Evolutionary conservation across 345 rosid genomes (phyloP).

Genomic region (Noccaea caerulescens): DNA sequence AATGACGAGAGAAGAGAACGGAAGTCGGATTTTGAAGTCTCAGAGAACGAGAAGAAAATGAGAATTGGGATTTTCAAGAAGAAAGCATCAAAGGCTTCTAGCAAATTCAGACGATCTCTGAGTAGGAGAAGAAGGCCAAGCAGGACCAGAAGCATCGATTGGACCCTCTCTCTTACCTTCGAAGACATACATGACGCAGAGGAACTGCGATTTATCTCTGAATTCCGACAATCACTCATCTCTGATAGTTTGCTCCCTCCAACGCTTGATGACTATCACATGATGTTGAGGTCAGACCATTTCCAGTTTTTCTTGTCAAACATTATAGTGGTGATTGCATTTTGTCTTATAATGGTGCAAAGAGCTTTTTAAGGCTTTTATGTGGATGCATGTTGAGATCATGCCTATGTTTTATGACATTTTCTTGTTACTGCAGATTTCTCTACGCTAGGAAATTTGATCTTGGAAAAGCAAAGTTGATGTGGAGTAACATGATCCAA

Average conservation of each 20-base stretch:
- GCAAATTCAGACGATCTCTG: slow-evolving; percentile 65
- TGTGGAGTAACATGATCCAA: slow-evolving; percentile 91
- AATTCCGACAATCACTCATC: slow-evolving; percentile 61
- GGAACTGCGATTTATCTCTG: slow-evolving; percentile 67
- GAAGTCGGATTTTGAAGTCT: slow-evolving; percentile 69
- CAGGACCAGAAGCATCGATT: slow-evolving; percentile 38
- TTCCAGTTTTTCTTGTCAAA: too few relatives aligned
- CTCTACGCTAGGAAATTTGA: slow-evolving; percentile 86
- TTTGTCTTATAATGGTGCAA: neutral
- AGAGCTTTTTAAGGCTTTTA: neutral
- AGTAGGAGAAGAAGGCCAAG: slow-evolving; percentile 49
- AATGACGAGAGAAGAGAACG: slow-evolving; percentile 63
- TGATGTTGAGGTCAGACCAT: slow-evolving; percentile 60
- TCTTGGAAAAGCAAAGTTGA: slow-evolving; percentile 65
- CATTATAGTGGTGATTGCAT: neutral
- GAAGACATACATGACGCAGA: slow-evolving; percentile 70
- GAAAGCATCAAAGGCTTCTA: slow-evolving; percentile 76
- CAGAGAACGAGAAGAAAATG: slow-evolving; percentile 72
- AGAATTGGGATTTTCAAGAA: slow-evolving; percentile 69
- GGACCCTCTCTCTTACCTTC: slow-evolving; percentile 54
- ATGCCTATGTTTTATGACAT: neutral
- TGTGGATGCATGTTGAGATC: slow-evolving; percentile 22
- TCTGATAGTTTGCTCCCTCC: slow-evolving; percentile 66
- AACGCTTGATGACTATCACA: slow-evolving; percentile 72
- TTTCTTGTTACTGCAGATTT: slow-evolving; percentile 52